phyloP scores from a whole-genome alignment of 352 stramenopile genomes.

The Pythium angustatum region DNA sequence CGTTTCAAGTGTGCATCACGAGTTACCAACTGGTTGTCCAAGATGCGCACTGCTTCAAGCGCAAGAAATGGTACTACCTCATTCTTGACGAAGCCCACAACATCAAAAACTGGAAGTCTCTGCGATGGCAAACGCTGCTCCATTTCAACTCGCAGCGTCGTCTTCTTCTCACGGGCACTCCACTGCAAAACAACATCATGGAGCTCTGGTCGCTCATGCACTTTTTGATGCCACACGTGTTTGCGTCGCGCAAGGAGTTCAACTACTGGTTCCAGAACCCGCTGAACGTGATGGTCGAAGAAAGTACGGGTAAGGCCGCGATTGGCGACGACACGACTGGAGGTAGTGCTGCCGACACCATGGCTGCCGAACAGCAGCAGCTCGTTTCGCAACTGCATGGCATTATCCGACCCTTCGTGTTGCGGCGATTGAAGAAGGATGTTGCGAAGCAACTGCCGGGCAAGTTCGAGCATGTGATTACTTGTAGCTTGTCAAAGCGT shows the following conservation, averaged over 20 bases:
- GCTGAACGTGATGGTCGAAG: slow-evolving; percentile 85
- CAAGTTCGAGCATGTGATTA: slow-evolving; percentile 98
- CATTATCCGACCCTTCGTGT: slow-evolving; percentile 98
- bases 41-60: slow-evolving; percentile 96
- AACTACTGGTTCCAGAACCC: slow-evolving; percentile 98
- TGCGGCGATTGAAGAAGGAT: slow-evolving; percentile 97
- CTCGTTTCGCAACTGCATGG: slow-evolving; percentile 95
- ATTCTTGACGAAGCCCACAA: slow-evolving; percentile 99
- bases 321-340: background rate
- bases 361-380: slow-evolving; percentile 77
- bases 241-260: slow-evolving; percentile 92
- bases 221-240: slow-evolving; percentile 99
- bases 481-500: slow-evolving; percentile 92
- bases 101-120: slow-evolving; percentile 99
- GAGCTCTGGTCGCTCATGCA: slow-evolving; percentile 98
- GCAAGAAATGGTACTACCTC: slow-evolving; percentile 99
- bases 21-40: slow-evolving; percentile 98
- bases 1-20: slow-evolving; percentile 98
- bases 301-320: slow-evolving; percentile 8
- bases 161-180: slow-evolving; percentile 94
- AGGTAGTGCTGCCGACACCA: background rate
- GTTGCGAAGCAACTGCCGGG: slow-evolving; percentile 97
- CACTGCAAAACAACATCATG: slow-evolving; percentile 98
- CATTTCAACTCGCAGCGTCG: slow-evolving; percentile 96
- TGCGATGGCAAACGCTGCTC: slow-evolving; percentile 98